Evolutionary conservation across 2,329 filamentous ascomycete species (phyloP).

Genomic region (Aureobasidium sp.): DNA sequence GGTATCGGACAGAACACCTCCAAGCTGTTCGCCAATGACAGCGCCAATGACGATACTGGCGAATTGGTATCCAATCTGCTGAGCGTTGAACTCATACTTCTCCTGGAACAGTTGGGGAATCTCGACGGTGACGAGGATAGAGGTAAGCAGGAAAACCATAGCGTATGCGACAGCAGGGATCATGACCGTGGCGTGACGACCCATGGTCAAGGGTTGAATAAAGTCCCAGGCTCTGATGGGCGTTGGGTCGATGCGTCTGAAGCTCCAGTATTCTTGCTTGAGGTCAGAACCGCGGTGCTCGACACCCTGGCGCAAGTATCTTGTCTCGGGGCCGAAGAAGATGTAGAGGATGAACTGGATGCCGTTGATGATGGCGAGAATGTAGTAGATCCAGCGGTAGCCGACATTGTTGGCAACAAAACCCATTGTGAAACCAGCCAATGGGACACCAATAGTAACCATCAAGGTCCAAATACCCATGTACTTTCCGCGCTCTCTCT

Average conservation of each 20-base stretch:
- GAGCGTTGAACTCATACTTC: conserved; percentile 47
- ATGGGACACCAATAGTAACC: conserved; percentile 40
- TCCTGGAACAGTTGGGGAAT: conserved; percentile 47
- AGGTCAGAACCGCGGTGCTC: conserved; percentile 29
- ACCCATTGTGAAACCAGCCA: conserved; percentile 30
- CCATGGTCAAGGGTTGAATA: conserved; percentile 40
- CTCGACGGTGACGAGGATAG: conserved; percentile 46
- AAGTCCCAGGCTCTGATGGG: conserved; percentile 43
- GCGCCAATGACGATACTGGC: conserved; percentile 47
- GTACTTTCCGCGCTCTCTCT: conserved; percentile 42
- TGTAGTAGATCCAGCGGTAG: conserved; percentile 52
- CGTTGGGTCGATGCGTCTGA: conserved; percentile 42
- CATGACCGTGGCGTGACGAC: conserved; percentile 36
- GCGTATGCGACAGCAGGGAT: conserved; percentile 44
- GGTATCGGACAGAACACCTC: conserved; percentile 42
- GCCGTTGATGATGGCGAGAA: conserved; percentile 47
- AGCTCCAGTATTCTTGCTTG: conserved; percentile 31
- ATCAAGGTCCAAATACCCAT: conserved; percentile 49
- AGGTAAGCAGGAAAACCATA: conserved; percentile 47
- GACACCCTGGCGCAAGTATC: conserved; percentile 37
- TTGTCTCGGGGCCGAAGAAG: conserved; percentile 45
- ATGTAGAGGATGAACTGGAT: conserved; percentile 47
- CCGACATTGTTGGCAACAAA: conserved; percentile 41
- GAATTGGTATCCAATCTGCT: conserved; percentile 50
- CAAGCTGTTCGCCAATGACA: conserved; percentile 48